Evolutionary conservation across 306 rosid species (phyloP), one percentile per base, ranked within the genome.

Genomic region (Medicago lupulina): DNA sequence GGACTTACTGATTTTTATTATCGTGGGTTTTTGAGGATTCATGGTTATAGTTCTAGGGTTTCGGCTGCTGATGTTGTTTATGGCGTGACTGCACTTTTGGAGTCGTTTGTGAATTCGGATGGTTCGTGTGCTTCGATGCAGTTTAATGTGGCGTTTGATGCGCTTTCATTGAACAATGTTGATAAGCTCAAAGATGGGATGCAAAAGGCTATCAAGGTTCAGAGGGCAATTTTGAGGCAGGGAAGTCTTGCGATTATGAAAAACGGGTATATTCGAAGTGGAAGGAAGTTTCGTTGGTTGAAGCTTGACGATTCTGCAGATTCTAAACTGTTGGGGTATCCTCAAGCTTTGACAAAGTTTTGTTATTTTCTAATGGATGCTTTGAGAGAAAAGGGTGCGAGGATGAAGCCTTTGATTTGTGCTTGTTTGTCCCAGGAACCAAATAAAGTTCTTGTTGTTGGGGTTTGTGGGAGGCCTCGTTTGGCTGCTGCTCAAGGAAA

Each of bases 41-140:
- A 90, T 46, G 93, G 96, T 39, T 95, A 95, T 72, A 88, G 89
- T 75, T 92, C 97, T 15, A 95, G 79, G 79, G 88, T 95, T 10
- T 92, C 99, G 8, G 99, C 99, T 18, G 99, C 99, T 13, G 99
- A 95, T 82, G 98, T 95, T 63, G 99, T 95, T n/a, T 92, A 86
- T 63, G 99, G 99, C 5, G 97, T 95, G 19, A 95, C 99, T 13
- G 99, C 99, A 0, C 76, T 92, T 87, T 93, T 95, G 1, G 99
- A 95, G 61, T 95, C 97, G 7, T 95, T 86, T 73, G 89, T 86
- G 58, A 87, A 80, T 75, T 74, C 97, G 0, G 96, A 89, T 70
- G 96, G 96, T 25, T 84, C 96, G 23, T 85, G 96, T 84, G 97
- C 93, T 73, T 91, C 97, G 25, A 88, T 80, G 79, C 93, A 95